Conservation (phyloP, 805 yeast genomes). For the Peterozyma toletana region DNA sequence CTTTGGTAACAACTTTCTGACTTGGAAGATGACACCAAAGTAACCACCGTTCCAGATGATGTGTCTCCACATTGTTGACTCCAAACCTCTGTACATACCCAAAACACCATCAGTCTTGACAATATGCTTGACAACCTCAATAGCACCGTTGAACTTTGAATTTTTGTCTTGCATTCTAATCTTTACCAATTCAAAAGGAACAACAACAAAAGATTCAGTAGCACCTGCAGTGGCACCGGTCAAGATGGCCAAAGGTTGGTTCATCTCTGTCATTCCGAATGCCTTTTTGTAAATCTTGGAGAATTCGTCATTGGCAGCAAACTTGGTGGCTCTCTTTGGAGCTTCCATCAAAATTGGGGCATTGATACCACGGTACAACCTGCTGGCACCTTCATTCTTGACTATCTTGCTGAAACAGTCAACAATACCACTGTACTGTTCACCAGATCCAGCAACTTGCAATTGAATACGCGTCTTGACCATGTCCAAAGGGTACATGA, state of each 20-base stretch:
- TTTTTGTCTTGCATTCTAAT: conserved; percentile 88
- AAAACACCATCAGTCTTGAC: conserved; percentile 69
- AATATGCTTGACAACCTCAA: conserved; percentile 71
- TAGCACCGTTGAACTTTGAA: conserved; percentile 76
- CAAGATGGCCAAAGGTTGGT: conserved; percentile 76
- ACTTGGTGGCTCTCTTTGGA: conserved; percentile 97
- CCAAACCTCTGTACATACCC: conserved; percentile 90
- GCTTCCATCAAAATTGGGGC: conserved; percentile 99
- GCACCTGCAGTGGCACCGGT: conserved; percentile 99
- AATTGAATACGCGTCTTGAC: conserved; percentile 95
- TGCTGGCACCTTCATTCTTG: conserved; percentile 73
- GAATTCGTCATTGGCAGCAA: conserved; percentile 97
- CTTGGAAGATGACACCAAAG: conserved; percentile 90
- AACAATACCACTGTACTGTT: conserved; percentile 74
- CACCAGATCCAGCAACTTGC: conserved; percentile 49
- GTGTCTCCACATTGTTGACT: conserved; percentile 97
- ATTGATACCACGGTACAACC: conserved; percentile 86
- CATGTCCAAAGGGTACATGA: conserved; percentile 95
- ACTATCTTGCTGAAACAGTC: conserved; percentile 82
- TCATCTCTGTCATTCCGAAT: conserved; percentile 65
- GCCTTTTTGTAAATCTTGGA: conserved; percentile 69
- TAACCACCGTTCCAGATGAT: conserved; percentile 97
- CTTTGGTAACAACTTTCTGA: conserved; percentile 70
- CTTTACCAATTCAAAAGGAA: conserved; percentile 94
- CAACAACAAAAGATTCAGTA: conserved; percentile 92